These are phyloP conservation scores for Pestalotiopsis sp. DNA, from an alignment of 2,329 filamentous ascomycete species.

Conservation along the genomic window DNA sequence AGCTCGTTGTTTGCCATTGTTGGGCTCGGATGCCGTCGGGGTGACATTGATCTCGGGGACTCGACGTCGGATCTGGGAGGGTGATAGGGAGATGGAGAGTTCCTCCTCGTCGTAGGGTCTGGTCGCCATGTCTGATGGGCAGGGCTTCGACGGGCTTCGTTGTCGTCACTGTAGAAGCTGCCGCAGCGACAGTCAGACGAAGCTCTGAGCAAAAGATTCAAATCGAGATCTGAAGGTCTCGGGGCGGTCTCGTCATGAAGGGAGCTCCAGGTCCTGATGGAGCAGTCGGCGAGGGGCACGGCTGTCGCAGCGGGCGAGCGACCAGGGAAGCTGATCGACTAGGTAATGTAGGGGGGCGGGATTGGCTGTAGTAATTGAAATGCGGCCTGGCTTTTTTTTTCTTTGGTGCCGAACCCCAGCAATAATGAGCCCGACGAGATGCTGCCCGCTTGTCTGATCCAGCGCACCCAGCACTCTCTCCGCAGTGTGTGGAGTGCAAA, in stretches of 20 bases:
- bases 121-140: conserved; percentile 46
- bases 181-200: background rate
- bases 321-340: background rate
- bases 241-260: background rate
- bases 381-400: background rate
- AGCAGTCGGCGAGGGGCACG: background rate
- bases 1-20: conserved; percentile 29
- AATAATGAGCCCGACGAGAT: background rate
- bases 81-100: conserved; percentile 75
- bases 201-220: background rate
- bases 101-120: conserved; percentile 77
- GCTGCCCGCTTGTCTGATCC: background rate
- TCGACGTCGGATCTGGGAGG: conserved; percentile 62
- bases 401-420: background rate
- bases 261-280: conserved; percentile 4
- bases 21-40: conserved; percentile 27
- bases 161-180: background rate
- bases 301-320: conserved; percentile 1
- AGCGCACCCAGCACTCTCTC: background rate
- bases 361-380: background rate
- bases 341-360: background rate
- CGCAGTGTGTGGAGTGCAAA: background rate
- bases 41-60: conserved; percentile 40
- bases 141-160: conserved; percentile 13
- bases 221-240: background rate